Conservation (phyloP, 129 eudicot genomes). For the Ambrosia trifida region DNA sequence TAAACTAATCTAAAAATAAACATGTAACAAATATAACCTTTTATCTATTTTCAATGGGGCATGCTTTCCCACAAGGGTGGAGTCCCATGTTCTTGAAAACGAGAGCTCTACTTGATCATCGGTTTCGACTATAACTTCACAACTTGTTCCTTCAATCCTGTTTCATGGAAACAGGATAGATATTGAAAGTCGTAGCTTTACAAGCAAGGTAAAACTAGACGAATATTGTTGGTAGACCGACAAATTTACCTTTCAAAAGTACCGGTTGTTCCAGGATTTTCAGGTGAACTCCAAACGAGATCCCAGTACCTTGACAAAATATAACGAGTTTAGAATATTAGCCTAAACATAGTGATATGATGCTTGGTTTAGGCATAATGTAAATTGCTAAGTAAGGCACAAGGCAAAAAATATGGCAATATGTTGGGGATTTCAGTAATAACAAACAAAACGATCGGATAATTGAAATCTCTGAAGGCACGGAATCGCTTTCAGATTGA, state of each 20-base stretch:
- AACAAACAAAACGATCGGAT: too few species aligned
- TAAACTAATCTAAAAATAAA: background rate
- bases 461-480: too few species aligned
- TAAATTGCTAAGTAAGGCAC: background rate
- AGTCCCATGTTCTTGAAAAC: conserved; percentile 55
- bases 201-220: background rate
- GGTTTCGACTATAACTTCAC: conserved; percentile 55
- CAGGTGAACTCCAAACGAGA: conserved; percentile 33
- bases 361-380: background rate
- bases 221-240: background rate
- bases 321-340: background rate
- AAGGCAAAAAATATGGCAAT: background rate
- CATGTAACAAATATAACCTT: conserved; percentile 41
- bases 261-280: conserved; percentile 28
- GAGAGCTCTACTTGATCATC: conserved; percentile 79
- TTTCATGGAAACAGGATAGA: background rate
- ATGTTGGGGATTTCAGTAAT: too few species aligned
- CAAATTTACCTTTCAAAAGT: conserved; percentile 23
- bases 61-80: conserved; percentile 42
- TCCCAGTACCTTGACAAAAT: conserved; percentile 32
- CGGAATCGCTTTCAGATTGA: too few species aligned
- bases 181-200: background rate
- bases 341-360: background rate
- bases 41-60: conserved; percentile 66
- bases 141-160: conserved; percentile 67